Percentiles rank a stretch among this genome's conserved stretches.
phyloP scores from a whole-genome alignment of 495 filamentous ascomycete genomes.

The Xylona heveae region DNA sequence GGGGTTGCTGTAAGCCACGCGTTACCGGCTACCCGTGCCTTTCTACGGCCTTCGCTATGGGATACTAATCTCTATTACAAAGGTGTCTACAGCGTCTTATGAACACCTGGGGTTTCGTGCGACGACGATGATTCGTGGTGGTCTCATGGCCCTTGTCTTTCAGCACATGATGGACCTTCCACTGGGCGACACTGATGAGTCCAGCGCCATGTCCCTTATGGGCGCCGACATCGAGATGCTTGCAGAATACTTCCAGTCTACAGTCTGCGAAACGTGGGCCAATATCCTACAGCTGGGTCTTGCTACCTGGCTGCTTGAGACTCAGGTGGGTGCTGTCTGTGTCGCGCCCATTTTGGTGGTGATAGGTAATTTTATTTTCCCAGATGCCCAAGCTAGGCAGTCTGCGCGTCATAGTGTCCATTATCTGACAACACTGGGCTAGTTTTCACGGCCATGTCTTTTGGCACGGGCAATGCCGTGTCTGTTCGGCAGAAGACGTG shows the following conservation, averaged over 20 bases:
- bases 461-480: constrained; percentile 22
- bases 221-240: constrained; percentile 26
- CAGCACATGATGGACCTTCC: constrained; percentile 24
- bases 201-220: constrained; percentile 38
- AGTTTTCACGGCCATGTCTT: constrained; percentile 19
- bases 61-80: neutral
- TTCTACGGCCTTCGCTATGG: neutral
- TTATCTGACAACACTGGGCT: too few relatives aligned
- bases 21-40: too few relatives aligned
- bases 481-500: constrained; percentile 26
- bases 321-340: constrained; percentile 30
- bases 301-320: constrained; percentile 34
- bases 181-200: constrained; percentile 22
- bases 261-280: constrained; percentile 26
- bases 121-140: constrained; percentile 34
- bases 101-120: constrained; percentile 17
- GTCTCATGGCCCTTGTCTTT: constrained; percentile 34
- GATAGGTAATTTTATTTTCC: constrained; percentile 16
- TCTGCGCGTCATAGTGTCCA: constrained; percentile 11
- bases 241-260: constrained; percentile 15
- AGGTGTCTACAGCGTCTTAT: constrained; percentile 28
- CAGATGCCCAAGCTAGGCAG: constrained; percentile 6
- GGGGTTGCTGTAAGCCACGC: constrained; percentile 35
- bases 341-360: constrained; percentile 32
- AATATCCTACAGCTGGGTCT: constrained; percentile 33